A percentile compares a stretch with the other conserved stretches of the same genome.
Evolutionary conservation across 73 alveolate genomes (phyloP).

Genomic region (Paramecium caudatum): DNA sequence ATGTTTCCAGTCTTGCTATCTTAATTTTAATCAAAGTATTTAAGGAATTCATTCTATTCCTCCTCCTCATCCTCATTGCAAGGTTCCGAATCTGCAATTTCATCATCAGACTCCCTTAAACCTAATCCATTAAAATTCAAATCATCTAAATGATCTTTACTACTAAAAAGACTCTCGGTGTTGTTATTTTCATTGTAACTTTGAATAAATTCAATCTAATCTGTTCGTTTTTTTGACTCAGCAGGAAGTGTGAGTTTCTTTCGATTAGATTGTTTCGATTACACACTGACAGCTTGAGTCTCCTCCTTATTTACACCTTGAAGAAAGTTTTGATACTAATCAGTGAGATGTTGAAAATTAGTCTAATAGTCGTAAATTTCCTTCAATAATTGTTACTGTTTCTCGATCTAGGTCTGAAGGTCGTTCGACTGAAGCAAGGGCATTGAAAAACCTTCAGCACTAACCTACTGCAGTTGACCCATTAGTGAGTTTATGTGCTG

Average conservation of each 20-base stretch:
- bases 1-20: too few species aligned
- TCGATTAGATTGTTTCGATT: conserved; percentile 5
- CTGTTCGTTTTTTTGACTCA: background rate
- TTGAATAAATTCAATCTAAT: conserved; percentile 40
- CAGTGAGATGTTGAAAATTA: conserved; percentile 25
- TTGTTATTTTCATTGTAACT: background rate
- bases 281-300: background rate
- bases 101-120: conserved; percentile 28
- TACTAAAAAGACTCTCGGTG: conserved; percentile 1
- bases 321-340: conserved; percentile 17
- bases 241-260: conserved; percentile 57
- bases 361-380: background rate
- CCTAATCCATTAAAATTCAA: background rate
- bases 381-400: background rate
- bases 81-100: background rate
- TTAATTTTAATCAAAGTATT: conserved; percentile 9
- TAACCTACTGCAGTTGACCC: conserved; percentile 33
- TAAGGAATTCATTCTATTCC: conserved; percentile 20
- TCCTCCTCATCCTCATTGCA: conserved; percentile 7
- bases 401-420: conserved; percentile 22
- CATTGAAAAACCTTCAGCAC: conserved; percentile 56
- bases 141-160: conserved; percentile 38
- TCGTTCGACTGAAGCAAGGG: background rate
- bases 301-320: conserved; percentile 41
- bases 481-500: conserved; percentile 14